Percentiles rank a stretch among this genome's conserved stretches.
Evolutionary conservation across 2,329 filamentous ascomycete species (phyloP).

Genomic region (Neonectria ditissima): DNA sequence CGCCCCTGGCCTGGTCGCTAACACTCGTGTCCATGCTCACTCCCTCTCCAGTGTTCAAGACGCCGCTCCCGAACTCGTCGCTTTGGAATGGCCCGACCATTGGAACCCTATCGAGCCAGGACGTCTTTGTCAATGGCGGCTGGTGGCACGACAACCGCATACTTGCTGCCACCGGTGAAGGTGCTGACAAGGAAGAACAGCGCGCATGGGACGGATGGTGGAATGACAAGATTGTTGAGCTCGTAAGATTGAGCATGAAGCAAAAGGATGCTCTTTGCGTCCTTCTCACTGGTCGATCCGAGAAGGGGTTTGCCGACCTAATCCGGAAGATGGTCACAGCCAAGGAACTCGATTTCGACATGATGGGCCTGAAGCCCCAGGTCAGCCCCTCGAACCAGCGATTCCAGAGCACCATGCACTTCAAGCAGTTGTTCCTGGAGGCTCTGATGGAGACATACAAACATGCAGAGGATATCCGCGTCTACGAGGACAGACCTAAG

Average conservation of each 20-base stretch:
- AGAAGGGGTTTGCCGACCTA: constrained; percentile 80
- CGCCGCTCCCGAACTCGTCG: constrained; percentile 87
- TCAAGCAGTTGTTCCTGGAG: constrained; percentile 88
- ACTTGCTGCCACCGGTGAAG: constrained; percentile 86
- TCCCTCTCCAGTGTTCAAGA: constrained; percentile 78
- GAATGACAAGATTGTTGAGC: constrained; percentile 89
- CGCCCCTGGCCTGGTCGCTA: not conserved
- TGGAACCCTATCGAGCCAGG: constrained; percentile 79
- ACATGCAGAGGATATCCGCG: constrained; percentile 82
- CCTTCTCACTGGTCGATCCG: constrained; percentile 86
- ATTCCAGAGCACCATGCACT: constrained; percentile 86
- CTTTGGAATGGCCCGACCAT: constrained; percentile 86
- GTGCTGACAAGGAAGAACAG: constrained; percentile 82
- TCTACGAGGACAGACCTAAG: constrained; percentile 75
- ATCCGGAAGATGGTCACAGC: constrained; percentile 84
- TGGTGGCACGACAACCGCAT: constrained; percentile 98
- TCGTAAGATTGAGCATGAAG: constrained; percentile 83
- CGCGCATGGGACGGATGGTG: constrained; percentile 94
- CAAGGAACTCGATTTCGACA: constrained; percentile 86
- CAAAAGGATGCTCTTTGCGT: constrained; percentile 89
- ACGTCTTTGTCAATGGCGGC: constrained; percentile 83
- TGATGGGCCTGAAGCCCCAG: constrained; percentile 87
- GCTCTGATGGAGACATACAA: constrained; percentile 88
- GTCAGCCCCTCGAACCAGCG: constrained; percentile 83
- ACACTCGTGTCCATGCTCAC: constrained; percentile 7